Conservation (phyloP, 768 basidiomycete species). For the Calocera viscosa region DNA sequence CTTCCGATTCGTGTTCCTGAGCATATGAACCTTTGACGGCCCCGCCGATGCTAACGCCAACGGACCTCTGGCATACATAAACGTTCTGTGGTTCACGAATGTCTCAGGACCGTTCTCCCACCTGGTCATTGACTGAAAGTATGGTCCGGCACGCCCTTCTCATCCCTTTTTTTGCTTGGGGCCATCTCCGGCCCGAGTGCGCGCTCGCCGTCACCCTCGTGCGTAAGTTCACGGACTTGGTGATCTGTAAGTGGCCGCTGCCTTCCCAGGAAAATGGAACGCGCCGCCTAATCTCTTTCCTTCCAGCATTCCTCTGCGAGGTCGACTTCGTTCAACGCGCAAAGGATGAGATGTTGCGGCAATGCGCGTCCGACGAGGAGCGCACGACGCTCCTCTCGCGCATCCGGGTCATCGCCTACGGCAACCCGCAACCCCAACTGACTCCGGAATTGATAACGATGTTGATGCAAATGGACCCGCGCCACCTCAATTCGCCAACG, state of each 20-base stretch:
- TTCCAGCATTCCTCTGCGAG: background rate
- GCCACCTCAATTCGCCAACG: background rate
- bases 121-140: background rate
- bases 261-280: background rate
- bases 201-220: background rate
- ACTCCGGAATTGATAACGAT: background rate
- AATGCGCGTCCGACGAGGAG: background rate
- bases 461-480: background rate
- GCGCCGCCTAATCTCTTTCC: background rate
- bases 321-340: constrained; percentile 2
- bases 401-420: constrained; percentile 1
- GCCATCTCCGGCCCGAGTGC: background rate
- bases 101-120: background rate
- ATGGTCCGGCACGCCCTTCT: background rate
- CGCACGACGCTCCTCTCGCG: background rate
- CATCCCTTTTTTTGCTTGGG: background rate
- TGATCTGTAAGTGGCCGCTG: background rate
- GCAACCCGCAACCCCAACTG: background rate
- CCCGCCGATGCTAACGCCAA: background rate
- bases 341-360: background rate
- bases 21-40: background rate
- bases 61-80: background rate
- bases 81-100: background rate
- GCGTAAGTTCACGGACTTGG: background rate
- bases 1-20: background rate